phyloP scores from a whole-genome alignment of 2,329 filamentous ascomycete species.

The Apiospora rasikravindrae region DNA sequence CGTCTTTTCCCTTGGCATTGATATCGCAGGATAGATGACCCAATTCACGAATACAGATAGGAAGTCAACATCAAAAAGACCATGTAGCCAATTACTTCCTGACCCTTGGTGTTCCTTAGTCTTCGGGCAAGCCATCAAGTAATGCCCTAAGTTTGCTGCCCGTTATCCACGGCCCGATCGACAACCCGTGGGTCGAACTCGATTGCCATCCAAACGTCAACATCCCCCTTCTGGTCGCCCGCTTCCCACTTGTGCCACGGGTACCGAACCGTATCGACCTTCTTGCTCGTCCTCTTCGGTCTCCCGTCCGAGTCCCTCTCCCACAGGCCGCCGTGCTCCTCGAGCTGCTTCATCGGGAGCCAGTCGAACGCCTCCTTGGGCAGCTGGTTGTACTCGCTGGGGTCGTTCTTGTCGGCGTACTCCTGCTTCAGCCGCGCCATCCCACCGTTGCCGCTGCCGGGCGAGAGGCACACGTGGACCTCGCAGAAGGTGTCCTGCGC shows the following conservation, averaged over 20 bases:
- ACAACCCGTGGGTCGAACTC: slow-evolving; percentile 13
- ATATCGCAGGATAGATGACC: not conserved
- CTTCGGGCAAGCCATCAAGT: not conserved
- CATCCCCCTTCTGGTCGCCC: not conserved
- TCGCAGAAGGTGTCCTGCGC: not conserved
- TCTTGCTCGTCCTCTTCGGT: not conserved
- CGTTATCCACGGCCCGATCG: not conserved
- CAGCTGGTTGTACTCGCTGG: not conserved
- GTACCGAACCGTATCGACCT: not conserved
- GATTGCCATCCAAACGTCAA: slow-evolving; percentile 18
- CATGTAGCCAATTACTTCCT: no score
- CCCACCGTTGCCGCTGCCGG: not conserved
- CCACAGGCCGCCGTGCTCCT: not conserved
- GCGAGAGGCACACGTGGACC: not conserved
- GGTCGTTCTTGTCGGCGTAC: not conserved
- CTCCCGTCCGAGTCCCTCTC: not conserved
- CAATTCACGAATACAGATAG: not conserved
- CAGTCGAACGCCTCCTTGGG: not conserved
- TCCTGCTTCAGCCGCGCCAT: not conserved
- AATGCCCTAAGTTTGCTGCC: not conserved
- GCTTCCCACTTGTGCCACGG: slow-evolving; percentile 17
- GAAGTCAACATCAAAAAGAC: no score
- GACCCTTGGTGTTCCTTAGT: not conserved
- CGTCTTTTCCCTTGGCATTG: not conserved
- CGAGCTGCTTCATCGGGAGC: not conserved